Evolutionary conservation across 176 grass and related monocot species (phyloP).

Genomic region (sorghum (Sorghum bicolor)): DNA sequence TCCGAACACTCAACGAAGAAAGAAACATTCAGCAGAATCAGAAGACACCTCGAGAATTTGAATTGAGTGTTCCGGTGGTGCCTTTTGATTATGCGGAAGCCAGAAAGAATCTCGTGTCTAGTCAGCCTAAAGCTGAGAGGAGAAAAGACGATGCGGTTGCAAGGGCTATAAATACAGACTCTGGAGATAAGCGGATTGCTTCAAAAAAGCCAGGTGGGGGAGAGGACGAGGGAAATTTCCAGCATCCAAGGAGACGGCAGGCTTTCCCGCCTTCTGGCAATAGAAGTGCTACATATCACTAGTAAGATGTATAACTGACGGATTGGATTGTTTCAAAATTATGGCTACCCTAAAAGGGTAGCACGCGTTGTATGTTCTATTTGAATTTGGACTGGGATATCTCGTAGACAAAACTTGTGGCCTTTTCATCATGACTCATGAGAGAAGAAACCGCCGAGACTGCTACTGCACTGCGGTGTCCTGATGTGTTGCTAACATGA

Average conservation of each 20-base stretch:
- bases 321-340: conserved; percentile 1
- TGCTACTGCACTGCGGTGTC: neutral
- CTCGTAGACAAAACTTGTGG: neutral
- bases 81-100: conserved; percentile 69
- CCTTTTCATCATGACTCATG: neutral
- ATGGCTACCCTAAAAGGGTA: neutral
- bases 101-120: conserved; percentile 60
- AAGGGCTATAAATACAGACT: conserved; percentile 40
- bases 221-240: conserved; percentile 39
- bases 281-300: conserved; percentile 61
- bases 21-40: conserved; percentile 43
- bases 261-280: conserved; percentile 89
- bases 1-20: conserved; percentile 37
- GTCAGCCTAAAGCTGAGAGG: conserved; percentile 34
- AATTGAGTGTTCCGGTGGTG: conserved; percentile 39
- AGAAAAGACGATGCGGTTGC: conserved; percentile 39
- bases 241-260: conserved; percentile 60
- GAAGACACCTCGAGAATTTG: conserved; percentile 31
- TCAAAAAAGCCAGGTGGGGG: neutral
- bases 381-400: neutral
- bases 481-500: neutral
- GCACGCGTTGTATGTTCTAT: neutral
- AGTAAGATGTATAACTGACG: conserved; percentile 16
- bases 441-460: neutral
- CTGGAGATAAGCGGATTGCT: conserved; percentile 16